Evolutionary conservation across 257 asterid genomes (phyloP).

Genomic region (Salvia hispanica): DNA sequence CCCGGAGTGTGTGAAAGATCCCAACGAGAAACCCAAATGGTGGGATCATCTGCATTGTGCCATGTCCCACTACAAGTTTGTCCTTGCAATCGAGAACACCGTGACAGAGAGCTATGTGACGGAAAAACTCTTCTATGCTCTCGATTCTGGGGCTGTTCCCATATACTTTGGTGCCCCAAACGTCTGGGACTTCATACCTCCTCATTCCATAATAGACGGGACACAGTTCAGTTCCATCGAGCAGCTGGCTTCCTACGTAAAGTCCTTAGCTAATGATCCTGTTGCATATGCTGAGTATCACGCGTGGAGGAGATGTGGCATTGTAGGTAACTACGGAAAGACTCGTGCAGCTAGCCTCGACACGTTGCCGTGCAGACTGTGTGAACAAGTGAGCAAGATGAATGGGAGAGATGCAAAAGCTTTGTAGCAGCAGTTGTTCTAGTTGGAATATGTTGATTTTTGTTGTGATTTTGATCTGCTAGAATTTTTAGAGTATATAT

Average conservation of each 20-base stretch:
- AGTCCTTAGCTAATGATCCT: constrained; percentile 72
- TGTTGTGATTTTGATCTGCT: constrained; percentile 19
- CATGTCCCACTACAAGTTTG: constrained; percentile 94
- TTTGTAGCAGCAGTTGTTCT: constrained; percentile 30
- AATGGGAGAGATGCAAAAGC: constrained; percentile 64
- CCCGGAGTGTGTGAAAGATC: constrained; percentile 70
- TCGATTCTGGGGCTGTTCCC: constrained; percentile 93
- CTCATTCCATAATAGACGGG: constrained; percentile 92
- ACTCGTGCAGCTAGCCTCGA: constrained; percentile 86
- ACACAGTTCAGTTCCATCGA: constrained; percentile 66
- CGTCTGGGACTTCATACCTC: constrained; percentile 89
- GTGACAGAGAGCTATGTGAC: constrained; percentile 89
- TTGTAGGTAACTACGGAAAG: constrained; percentile 68
- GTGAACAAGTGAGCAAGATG: constrained; percentile 81
- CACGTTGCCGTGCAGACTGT: constrained; percentile 81
- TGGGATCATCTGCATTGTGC: constrained; percentile 98
- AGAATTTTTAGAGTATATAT: constrained; percentile 16
- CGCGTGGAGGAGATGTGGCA: constrained; percentile 98
- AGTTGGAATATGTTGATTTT: constrained; percentile 5
- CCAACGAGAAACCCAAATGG: constrained; percentile 73
- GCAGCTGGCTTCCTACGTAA: constrained; percentile 72
- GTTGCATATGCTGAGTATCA: constrained; percentile 92
- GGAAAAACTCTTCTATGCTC: constrained; percentile 84
- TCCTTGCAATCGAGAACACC: constrained; percentile 93
- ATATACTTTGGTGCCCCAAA: constrained; percentile 96